A percentile compares a stretch with the other conserved stretches of the same genome.
phyloP scores from a whole-genome alignment of 495 filamentous ascomycete species.

The Terfezia claveryi region DNA sequence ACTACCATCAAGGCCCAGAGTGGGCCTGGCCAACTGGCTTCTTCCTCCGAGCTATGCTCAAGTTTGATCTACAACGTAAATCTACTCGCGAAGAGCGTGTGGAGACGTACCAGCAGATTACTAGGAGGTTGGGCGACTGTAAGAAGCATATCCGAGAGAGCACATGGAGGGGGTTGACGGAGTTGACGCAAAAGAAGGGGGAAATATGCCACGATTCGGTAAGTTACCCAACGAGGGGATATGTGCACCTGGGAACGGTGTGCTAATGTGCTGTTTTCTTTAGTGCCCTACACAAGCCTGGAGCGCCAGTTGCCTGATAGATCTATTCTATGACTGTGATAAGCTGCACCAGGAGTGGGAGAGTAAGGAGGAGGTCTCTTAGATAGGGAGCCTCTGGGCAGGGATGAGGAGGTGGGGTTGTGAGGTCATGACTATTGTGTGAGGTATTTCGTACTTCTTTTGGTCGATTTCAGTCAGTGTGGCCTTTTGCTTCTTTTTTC shows the following conservation, averaged over 20 bases:
- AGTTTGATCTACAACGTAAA: slow-evolving; percentile 64
- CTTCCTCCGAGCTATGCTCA: slow-evolving; percentile 72
- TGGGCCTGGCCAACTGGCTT: slow-evolving; percentile 98
- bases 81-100: slow-evolving; percentile 38
- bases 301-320: slow-evolving; percentile 82
- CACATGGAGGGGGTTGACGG: slow-evolving; percentile 79
- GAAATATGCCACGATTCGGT: slow-evolving; percentile 58
- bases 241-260: background rate
- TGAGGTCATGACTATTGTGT: too few relatives aligned
- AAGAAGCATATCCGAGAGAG: slow-evolving; percentile 53
- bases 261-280: background rate
- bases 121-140: slow-evolving; percentile 56
- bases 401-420: too few relatives aligned
- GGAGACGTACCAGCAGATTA: slow-evolving; percentile 87
- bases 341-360: slow-evolving; percentile 21
- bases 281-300: slow-evolving; percentile 85
- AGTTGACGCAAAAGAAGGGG: slow-evolving; percentile 79
- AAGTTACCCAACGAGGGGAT: too few relatives aligned
- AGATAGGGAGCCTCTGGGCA: background rate
- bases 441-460: too few relatives aligned
- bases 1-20: slow-evolving; percentile 96
- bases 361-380: background rate
- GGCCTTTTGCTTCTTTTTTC: too few relatives aligned
- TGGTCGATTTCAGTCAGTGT: too few relatives aligned
- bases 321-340: slow-evolving; percentile 77